These are phyloP conservation scores for Ogataea haglerorum DNA, from an alignment of 805 yeast genomes.

Conservation along the genomic window DNA sequence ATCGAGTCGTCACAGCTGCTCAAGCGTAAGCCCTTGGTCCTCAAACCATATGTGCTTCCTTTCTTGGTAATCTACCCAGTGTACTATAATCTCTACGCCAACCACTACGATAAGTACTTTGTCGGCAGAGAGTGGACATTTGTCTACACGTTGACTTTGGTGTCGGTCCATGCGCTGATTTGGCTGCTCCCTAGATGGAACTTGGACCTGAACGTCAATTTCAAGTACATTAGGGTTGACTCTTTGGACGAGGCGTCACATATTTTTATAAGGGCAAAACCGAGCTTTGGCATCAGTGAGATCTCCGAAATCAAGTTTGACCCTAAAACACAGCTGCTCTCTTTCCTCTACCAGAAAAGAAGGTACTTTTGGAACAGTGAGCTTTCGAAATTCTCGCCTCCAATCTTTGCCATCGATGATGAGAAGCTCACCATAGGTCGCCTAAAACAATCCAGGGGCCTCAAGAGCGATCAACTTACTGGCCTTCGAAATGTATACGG, in stretches of 20 bases:
- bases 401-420: conserved; percentile 72
- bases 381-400: conserved; percentile 65
- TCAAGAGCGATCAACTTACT: conserved; percentile 31
- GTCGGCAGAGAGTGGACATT: conserved; percentile 95
- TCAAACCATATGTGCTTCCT: conserved; percentile 81
- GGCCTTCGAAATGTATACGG: conserved; percentile 64
- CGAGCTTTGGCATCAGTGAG: conserved; percentile 83
- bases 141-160: conserved; percentile 71
- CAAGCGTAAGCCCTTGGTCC: conserved; percentile 55
- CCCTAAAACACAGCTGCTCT: conserved; percentile 51
- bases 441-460: conserved; percentile 46
- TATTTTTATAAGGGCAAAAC: conserved; percentile 73
- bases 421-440: conserved; percentile 52
- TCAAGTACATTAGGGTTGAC: conserved; percentile 59
- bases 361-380: conserved; percentile 69
- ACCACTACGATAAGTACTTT: conserved; percentile 75
- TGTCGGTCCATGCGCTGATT: conserved; percentile 70
- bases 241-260: conserved; percentile 62
- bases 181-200: conserved; percentile 96
- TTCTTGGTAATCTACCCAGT: conserved; percentile 75
- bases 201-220: conserved; percentile 60
- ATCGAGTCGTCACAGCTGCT: conserved; percentile 71
- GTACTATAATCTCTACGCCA: conserved; percentile 59
- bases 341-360: conserved; percentile 88
- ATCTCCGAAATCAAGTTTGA: conserved; percentile 63